phyloP scores from a whole-genome alignment of 305 asterid genomes.

The Fraxinus nigra region DNA sequence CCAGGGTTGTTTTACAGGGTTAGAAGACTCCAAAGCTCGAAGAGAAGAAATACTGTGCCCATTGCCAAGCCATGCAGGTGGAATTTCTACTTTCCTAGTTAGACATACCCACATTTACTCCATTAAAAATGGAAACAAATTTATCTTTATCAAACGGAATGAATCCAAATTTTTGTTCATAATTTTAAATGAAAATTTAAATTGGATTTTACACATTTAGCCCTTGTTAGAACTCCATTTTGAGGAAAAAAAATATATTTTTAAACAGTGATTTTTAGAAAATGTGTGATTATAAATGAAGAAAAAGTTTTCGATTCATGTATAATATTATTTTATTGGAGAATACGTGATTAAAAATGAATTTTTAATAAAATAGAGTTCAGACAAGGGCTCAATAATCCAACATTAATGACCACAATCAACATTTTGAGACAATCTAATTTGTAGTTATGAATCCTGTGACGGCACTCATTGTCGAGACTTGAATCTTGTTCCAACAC shows the following conservation, averaged over 20 bases:
- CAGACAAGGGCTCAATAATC: no score
- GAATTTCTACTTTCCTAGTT: background rate
- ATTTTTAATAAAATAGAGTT: no score
- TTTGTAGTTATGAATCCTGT: background rate
- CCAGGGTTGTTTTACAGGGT: background rate
- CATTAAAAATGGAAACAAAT: no score
- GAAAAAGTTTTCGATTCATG: no score
- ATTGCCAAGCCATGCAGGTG: background rate
- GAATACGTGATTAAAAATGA: no score
- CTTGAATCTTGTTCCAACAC: background rate
- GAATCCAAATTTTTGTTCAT: background rate
- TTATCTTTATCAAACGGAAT: no score
- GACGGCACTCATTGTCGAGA: background rate
- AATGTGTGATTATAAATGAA: no score
- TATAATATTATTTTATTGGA: no score
- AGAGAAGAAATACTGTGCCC: background rate
- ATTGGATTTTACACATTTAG: background rate
- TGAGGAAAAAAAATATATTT: no score
- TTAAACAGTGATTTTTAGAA: no score
- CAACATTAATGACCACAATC: background rate
- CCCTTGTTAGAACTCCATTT: no score
- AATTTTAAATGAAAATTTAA: no score
- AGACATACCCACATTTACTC: background rate
- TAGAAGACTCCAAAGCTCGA: background rate
- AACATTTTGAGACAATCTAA: background rate